Evolutionary conservation across 2,329 filamentous ascomycete genomes (phyloP).

Genomic region (Knufia fluminis): DNA sequence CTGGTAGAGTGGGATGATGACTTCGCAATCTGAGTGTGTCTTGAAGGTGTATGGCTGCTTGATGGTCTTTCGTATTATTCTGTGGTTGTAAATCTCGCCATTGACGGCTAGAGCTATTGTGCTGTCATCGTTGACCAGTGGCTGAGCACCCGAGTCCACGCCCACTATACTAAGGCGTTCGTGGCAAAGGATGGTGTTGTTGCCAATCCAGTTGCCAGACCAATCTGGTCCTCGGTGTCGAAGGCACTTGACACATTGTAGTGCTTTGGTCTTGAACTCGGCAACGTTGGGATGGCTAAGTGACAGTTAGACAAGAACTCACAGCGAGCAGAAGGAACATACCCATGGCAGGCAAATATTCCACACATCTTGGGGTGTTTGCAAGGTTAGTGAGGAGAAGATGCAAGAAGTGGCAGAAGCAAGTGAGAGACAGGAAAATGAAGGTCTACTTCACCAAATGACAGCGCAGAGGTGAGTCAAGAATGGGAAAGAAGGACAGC

Average conservation of each 20-base stretch:
- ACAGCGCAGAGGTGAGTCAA: constrained; percentile 6
- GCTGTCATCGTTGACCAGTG: constrained; percentile 82
- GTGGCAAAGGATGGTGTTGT: constrained; percentile 94
- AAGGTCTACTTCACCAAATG: not conserved
- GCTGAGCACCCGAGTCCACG: constrained; percentile 92
- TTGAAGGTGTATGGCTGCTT: constrained; percentile 89
- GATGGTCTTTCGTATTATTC: constrained; percentile 78
- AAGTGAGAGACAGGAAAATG: not conserved
- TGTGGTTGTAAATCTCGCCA: constrained; percentile 99
- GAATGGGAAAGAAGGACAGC: not conserved
- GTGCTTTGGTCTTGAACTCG: constrained; percentile 26
- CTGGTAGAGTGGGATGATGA: constrained; percentile 96
- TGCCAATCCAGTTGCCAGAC: constrained; percentile 84
- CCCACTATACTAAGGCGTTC: constrained; percentile 97
- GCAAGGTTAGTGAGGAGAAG: not conserved
- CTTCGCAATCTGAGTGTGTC: constrained; percentile 96
- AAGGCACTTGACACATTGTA: constrained; percentile 51
- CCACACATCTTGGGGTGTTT: constrained; percentile 66
- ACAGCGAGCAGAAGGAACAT: constrained; percentile 31
- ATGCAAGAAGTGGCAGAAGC: not conserved
- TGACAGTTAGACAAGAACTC: constrained; percentile 19
- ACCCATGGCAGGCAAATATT: constrained; percentile 93
- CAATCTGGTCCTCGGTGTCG: constrained; percentile 97
- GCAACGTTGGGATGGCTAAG: constrained; percentile 23
- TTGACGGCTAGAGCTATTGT: constrained; percentile 91